Base-by-base conservation (phyloP, 257 asterid genomes). In the Dorcoceras hygrometricum region DNA sequence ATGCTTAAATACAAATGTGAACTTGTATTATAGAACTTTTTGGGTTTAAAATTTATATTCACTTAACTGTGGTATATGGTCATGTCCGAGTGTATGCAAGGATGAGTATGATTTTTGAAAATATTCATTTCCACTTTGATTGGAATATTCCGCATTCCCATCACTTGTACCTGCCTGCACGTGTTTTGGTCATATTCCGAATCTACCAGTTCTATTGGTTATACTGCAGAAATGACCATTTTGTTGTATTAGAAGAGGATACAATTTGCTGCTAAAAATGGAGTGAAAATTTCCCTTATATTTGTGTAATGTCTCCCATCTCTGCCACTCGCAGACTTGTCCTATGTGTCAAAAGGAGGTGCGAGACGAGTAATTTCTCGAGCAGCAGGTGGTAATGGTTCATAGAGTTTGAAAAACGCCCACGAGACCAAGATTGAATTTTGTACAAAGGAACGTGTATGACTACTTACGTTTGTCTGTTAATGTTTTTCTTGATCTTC, bases 341-440 rank as follows among this genome's bases (percentile, higher is more conserved):
- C 97, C 97, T 16, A 77, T 90, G 58, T 88, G 97, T 59, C 88
- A 77, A 68, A 84, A 73, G 77, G 97, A 86, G 83, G 97, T 90
- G 73, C 70, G 66, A 73, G 95, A 79, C 2, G 80, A 86, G 73
- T 83, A 82, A 81, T 71, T 20, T 22, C 57, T 61, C 62, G 55
- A 63, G 53, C 62, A 20, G 18, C 51, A 2, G 10, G 25, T 34
- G 54, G 19, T 54, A 23, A 48, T 23, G 65, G 29, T 34, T 9
- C 14, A 46, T 43, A 8, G 20, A 43, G 53, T 43, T 14, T 8
- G 12, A 4, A 32, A 32, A 4, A 7, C 12, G 3, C 39, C 12
- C 39, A 2, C n/a, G 2, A 10, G 1, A 6, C 14, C 14, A 8
- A 34, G 9, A 31, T 43, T 34, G 14, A 14, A 39, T 39, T 39